Evolutionary conservation across 1,284 basidiomycete genomes (phyloP), one percentile per base, ranked within the genome.

Genomic region (Leccinum fallax): DNA sequence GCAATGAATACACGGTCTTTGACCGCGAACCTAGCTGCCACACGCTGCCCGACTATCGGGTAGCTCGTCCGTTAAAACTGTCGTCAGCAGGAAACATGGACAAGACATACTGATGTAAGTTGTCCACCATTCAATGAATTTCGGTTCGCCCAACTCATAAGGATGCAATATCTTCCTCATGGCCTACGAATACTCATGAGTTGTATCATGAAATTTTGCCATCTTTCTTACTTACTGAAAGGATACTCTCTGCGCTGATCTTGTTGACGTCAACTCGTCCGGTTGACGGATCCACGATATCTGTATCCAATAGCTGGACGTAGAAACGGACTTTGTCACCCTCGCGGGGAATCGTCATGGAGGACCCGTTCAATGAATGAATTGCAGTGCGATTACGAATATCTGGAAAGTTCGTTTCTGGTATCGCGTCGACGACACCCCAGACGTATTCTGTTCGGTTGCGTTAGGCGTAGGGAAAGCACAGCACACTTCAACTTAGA

Each of bases 281-380:
- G 21, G 53, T 54, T 4, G 13, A 69, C 4, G 76, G 75, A 60
- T 85, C 80, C 55, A 85, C 71, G 7, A 82, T 79, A 60, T 84
- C 82, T 30, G 74, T 80, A 8, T 76, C 76, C 15, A 82, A 81
- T 13, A 92, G 77, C 72, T 93, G 91, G 55, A 92, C 83, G 72
- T 93, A 94, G 9, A 93, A 72, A 26, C 91, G 82, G 21, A 92
- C 83, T 66, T 82, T 82, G 67, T 90, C 88, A 24, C 77, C 82
- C 71, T 90, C 88, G 40, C 91, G 83, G 0, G 91, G 91, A 38
- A 55, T 38, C 21, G 15, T 55, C 32, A 55, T 36, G 32, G 30
- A 55, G 53, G 53, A 36, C 19, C 53, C 53, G 16, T 11, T 16
- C 19, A 24, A 13, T 24, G 53, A 55, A 38, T 55, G 53, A 8